Evolutionary conservation across 805 yeast genomes (phyloP).

Genomic region (Pichia membranifaciens): DNA sequence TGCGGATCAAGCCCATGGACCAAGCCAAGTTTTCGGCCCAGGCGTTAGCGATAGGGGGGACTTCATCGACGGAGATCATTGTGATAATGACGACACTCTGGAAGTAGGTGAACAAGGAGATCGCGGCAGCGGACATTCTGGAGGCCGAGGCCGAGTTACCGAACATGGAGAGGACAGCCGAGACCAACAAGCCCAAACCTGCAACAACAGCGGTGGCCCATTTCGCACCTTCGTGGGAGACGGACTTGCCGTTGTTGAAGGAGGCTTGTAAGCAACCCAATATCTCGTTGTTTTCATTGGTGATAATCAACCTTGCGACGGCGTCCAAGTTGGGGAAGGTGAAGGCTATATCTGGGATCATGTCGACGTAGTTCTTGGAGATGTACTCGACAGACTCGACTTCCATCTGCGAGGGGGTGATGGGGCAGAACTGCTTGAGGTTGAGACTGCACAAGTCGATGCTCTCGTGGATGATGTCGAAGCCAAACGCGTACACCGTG

Average conservation of each 20-base stretch:
- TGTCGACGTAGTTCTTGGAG: slow-evolving; percentile 39
- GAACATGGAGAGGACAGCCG: slow-evolving; percentile 76
- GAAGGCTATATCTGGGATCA: slow-evolving; percentile 81
- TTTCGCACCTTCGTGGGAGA: slow-evolving; percentile 71
- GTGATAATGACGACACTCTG: slow-evolving; percentile 80
- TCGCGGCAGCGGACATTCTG: slow-evolving; percentile 80
- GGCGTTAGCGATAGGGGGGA: slow-evolving; percentile 88
- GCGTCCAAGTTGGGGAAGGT: slow-evolving; percentile 86
- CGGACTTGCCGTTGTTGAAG: slow-evolving; percentile 74
- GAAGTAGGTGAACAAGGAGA: slow-evolving; percentile 78
- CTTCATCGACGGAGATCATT: slow-evolving; percentile 78
- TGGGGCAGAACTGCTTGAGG: slow-evolving; percentile 88
- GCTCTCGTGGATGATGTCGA: slow-evolving; percentile 51
- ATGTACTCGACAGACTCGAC: slow-evolving; percentile 65
- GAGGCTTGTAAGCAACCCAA: slow-evolving; percentile 73
- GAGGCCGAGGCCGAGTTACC: slow-evolving; percentile 89
- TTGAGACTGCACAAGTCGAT: slow-evolving; percentile 61
- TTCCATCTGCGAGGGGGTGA: slow-evolving; percentile 75
- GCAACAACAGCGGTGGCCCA: slow-evolving; percentile 94
- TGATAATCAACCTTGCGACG: slow-evolving; percentile 50
- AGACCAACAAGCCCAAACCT: slow-evolving; percentile 76
- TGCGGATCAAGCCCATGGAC: slow-evolving; percentile 88
- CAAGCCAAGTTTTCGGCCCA: slow-evolving; percentile 92
- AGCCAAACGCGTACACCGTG: slow-evolving; percentile 82
- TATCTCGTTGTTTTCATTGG: slow-evolving; percentile 32